A percentile compares a stretch with the other conserved stretches of the same genome.
phyloP scores from a whole-genome alignment of 1,284 basidiomycete genomes.

The Puccinia hordei region DNA sequence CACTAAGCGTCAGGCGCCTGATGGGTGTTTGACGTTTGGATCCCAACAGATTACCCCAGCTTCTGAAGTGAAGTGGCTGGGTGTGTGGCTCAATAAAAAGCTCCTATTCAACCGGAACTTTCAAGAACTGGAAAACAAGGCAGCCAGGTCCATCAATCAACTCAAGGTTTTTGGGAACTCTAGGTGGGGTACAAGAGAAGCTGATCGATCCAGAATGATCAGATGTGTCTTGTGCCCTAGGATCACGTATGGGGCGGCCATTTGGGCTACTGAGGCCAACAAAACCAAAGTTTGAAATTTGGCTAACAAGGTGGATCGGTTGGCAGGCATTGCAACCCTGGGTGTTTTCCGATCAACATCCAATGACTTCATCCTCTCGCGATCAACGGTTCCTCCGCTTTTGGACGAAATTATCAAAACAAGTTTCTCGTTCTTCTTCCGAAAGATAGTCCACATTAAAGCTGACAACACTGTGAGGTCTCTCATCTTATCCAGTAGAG shows the following conservation, averaged over 20 bases:
- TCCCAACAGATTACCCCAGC: too few species aligned
- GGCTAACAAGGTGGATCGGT: neutral
- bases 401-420: neutral
- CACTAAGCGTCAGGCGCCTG: too few species aligned
- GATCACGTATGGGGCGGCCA: neutral
- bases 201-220: neutral
- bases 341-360: neutral
- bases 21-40: too few species aligned
- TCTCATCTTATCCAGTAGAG: neutral
- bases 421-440: too few species aligned
- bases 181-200: neutral
- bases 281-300: neutral
- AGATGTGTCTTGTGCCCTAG: neutral
- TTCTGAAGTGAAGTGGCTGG: too few species aligned
- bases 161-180: too few species aligned
- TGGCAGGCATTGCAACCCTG: neutral
- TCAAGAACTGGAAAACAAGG: neutral
- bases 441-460: neutral
- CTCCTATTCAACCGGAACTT: neutral
- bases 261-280: constrained; percentile 4
- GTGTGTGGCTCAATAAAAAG: neutral
- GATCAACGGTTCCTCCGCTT: neutral
- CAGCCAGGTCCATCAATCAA: neutral
- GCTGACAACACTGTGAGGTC: neutral
- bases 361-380: neutral